These are phyloP conservation scores for Candida smagusa DNA, from an alignment of 1,139 yeast genomes.

Conservation along the genomic window DNA sequence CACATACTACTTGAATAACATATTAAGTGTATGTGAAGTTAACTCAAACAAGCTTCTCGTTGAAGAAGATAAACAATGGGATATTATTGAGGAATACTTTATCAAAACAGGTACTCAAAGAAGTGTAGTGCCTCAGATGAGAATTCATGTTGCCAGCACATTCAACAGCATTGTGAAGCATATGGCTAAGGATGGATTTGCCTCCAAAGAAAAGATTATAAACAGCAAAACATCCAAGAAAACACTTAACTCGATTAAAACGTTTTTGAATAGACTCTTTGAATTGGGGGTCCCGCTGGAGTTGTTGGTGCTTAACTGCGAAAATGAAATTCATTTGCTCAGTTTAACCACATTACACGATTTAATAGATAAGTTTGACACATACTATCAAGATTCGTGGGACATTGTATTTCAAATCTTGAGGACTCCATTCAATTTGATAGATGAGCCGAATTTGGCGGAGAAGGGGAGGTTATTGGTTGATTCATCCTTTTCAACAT, in stretches of 20 bases:
- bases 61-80: constrained; percentile 43
- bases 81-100: constrained; percentile 40
- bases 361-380: constrained; percentile 68
- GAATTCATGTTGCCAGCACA: constrained; percentile 46
- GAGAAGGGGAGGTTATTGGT: constrained; percentile 48
- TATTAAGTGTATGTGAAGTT: constrained; percentile 45
- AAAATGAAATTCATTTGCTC: constrained; percentile 64
- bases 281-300: constrained; percentile 40
- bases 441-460: constrained; percentile 30
- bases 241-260: constrained; percentile 35
- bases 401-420: constrained; percentile 63
- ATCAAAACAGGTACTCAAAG: constrained; percentile 34
- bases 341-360: constrained; percentile 62
- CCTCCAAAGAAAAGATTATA: constrained; percentile 13
- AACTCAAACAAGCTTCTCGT: constrained; percentile 51
- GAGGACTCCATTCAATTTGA: constrained; percentile 58
- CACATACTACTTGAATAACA: constrained; percentile 34
- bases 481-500: constrained; percentile 70
- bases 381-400: constrained; percentile 63
- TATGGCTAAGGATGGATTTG: constrained; percentile 48
- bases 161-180: constrained; percentile 49
- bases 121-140: constrained; percentile 36
- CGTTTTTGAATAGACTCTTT: constrained; percentile 30
- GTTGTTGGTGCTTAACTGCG: constrained; percentile 46
- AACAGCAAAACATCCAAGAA: constrained; percentile 30